Conservation (phyloP, 23 red algal genomes). For the Pyropia haitanensis region DNA sequence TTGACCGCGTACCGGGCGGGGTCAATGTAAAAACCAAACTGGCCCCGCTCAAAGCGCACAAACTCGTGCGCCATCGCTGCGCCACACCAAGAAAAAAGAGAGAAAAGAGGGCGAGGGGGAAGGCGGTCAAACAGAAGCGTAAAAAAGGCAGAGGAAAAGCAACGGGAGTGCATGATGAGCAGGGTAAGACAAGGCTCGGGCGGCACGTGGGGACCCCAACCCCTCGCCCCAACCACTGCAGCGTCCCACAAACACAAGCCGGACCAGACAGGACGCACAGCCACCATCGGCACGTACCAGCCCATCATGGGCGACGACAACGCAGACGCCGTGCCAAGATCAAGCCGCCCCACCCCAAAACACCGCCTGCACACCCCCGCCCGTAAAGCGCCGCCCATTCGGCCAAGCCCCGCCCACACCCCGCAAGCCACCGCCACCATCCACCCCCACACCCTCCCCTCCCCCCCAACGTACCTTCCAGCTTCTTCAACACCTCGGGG, state of each 20-base stretch:
- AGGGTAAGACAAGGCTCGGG: not conserved
- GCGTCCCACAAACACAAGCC: not conserved
- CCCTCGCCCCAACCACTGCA: not conserved
- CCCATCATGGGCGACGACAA: not conserved
- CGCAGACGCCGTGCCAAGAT: not conserved
- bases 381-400: too few species aligned
- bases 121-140: not conserved
- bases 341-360: conserved; percentile 15
- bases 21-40: conserved; percentile 94
- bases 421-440: too few species aligned
- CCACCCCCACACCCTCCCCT: too few species aligned
- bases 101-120: not conserved
- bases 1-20: conserved; percentile 84
- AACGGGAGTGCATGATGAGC: not conserved
- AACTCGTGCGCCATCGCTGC: conserved; percentile 29
- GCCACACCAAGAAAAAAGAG: not conserved
- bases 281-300: not conserved
- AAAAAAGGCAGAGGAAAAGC: not conserved
- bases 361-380: not conserved
- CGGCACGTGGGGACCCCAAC: not conserved
- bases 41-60: conserved; percentile 73
- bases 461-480: conserved; percentile 28
- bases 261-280: too few species aligned
- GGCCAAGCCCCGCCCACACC: too few species aligned
- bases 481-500: conserved; percentile 51